Percentiles rank a stretch among this genome's conserved stretches.
These are phyloP conservation scores for Celoporthe dispersa DNA, from an alignment of 2,329 filamentous ascomycete species.

Conservation along the genomic window DNA sequence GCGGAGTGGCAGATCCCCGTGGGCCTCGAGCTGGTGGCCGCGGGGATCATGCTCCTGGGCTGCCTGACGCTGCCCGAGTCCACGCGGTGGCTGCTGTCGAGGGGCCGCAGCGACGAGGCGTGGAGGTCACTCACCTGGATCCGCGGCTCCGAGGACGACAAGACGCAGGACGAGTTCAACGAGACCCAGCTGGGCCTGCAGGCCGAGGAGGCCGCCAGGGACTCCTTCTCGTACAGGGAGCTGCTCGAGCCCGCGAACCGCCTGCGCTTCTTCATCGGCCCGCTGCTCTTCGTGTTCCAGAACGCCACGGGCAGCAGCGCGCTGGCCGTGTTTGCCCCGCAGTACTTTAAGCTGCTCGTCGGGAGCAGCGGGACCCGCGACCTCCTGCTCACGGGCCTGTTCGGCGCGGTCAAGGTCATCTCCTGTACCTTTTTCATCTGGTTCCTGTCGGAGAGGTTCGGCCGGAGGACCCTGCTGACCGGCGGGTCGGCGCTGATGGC, in stretches of 20 bases:
- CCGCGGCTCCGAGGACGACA: slow-evolving; percentile 10
- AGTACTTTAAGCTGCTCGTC: slow-evolving; percentile 21
- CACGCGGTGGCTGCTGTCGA: slow-evolving; percentile 20
- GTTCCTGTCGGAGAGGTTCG: slow-evolving; percentile 17
- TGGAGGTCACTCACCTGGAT: slow-evolving; percentile 18
- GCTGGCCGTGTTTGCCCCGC: slow-evolving; percentile 15
- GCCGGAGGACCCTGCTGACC: slow-evolving; percentile 11
- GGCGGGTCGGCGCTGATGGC: slow-evolving; percentile 16
- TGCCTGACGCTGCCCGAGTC: slow-evolving; percentile 17
- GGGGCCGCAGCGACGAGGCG: slow-evolving; percentile 18
- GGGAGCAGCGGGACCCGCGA: slow-evolving; percentile 20
- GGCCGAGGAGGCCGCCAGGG: slow-evolving; percentile 16
- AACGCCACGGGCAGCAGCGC: slow-evolving; percentile 20
- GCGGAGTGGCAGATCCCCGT: slow-evolving; percentile 23
- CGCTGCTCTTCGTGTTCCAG: slow-evolving; percentile 18
- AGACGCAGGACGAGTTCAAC: slow-evolving; percentile 14
- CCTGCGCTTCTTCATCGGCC: slow-evolving; percentile 19
- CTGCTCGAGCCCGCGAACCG: slow-evolving; percentile 23
- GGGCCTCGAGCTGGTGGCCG: slow-evolving; percentile 20
- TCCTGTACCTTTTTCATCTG: slow-evolving; percentile 20
- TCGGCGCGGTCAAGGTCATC: slow-evolving; percentile 21
- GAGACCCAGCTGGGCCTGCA: slow-evolving; percentile 18
- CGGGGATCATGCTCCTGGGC: slow-evolving; percentile 20
- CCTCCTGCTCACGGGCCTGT: slow-evolving; percentile 18
- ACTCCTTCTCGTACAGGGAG: slow-evolving; percentile 10